These are phyloP conservation scores for Pyrrhoderma lamaoense DNA, from an alignment of 1,284 basidiomycete species.

Conservation along the genomic window DNA sequence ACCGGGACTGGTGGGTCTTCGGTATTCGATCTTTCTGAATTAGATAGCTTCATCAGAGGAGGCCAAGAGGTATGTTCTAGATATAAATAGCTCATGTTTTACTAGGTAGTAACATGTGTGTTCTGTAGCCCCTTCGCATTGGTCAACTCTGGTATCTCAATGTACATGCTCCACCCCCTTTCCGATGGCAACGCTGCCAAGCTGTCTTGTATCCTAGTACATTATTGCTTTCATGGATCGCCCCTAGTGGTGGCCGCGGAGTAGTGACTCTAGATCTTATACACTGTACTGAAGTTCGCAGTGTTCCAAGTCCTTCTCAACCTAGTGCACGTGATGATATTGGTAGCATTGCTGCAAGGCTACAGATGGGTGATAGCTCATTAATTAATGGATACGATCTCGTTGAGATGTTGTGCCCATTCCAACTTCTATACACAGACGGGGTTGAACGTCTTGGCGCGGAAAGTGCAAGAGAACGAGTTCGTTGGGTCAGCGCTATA, in stretches of 20 bases:
- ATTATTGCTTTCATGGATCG: constrained; percentile 76
- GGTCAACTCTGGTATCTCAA: constrained; percentile 86
- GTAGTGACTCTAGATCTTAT: constrained; percentile 77
- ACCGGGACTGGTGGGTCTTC: constrained; percentile 27
- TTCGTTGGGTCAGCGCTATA: constrained; percentile 81
- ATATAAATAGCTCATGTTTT: constrained; percentile 24
- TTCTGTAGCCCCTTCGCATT: constrained; percentile 65
- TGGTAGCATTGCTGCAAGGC: constrained; percentile 69
- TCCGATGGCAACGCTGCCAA: constrained; percentile 78
- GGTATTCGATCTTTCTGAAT: constrained; percentile 39
- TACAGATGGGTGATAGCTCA: constrained; percentile 44
- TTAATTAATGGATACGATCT: constrained; percentile 39
- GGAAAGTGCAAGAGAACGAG: constrained; percentile 75
- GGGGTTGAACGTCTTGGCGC: constrained; percentile 80
- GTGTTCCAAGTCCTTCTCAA: constrained; percentile 70
- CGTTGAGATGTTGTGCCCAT: constrained; percentile 73
- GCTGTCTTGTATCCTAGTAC: constrained; percentile 76
- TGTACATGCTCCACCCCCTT: constrained; percentile 73
- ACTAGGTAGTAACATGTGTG: constrained; percentile 12
- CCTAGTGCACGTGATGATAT: constrained; percentile 75
- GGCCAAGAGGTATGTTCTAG: constrained; percentile 36
- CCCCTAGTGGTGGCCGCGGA: constrained; percentile 67
- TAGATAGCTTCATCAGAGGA: constrained; percentile 36
- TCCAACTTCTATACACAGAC: constrained; percentile 82
- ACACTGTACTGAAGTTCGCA: constrained; percentile 77